Base-by-base conservation (phyloP, 257 asterid genomes). In the Haberlea rhodopensis region DNA sequence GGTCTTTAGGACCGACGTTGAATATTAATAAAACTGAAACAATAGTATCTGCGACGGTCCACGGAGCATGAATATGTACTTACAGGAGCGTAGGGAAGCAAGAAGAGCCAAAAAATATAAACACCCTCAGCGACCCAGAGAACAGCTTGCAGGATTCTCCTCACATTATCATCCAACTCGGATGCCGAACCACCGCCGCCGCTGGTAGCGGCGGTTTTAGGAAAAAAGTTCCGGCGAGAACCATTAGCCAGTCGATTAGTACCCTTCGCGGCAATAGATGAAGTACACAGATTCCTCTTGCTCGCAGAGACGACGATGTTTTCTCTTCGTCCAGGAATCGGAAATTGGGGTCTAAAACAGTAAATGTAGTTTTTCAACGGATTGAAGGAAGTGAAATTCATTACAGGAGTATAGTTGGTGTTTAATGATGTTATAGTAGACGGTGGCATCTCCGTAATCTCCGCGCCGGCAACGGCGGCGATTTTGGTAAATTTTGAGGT, bases 71-170 rank as follows among this genome's bases (percentile, higher is more conserved):
- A 20, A 54, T 9, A 53, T 21, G 1, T 22, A 53, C 85, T 75
- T 79, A 91, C 97, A 32, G 98, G 98, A 67, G 98, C 98, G 75
- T 82, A 87, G 49, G 98, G 97, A 54, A 92, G 97, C 59, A 89
- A 78, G 82, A 89, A 92, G 69, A 89, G 97, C 98, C 98, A 92
- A 60, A 85, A 18, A 64, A 89, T 73, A 49, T 91, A 91, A 60
- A 82, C 82, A 8, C 86, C 87, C 63, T 85, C 98, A 3, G 87
- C 81, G 53, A 61, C 46, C 98, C 98, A 92, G 34, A 92, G 71
- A 32, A 72, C n/a, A 52, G 70, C 58, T 68, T 79, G 89, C 23
- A 79, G 57, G 19, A 80, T 56, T 57, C 71, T 87, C 81, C 85
- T 71, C 15, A 70, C 70, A 63, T 63, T 70, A 57, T 76, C 94